These are phyloP conservation scores for Acrasis kona DNA, from an alignment of 78 protist species.

Conservation along the genomic window DNA sequence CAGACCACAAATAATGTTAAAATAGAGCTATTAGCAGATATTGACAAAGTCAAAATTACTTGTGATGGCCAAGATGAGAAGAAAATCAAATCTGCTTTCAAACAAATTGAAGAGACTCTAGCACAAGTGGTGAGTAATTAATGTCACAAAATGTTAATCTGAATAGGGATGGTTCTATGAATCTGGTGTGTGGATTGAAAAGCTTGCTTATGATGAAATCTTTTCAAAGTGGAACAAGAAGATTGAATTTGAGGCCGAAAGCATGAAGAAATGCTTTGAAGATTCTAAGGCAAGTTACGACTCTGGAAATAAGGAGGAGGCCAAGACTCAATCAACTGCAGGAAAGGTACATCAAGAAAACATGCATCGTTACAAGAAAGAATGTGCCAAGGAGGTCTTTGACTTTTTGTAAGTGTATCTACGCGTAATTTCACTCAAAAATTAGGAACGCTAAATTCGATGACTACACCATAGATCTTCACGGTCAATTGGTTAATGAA, in stretches of 20 bases:
- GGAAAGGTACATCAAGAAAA: background rate
- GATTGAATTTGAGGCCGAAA: background rate
- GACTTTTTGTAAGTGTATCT: no score
- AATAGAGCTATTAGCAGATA: background rate
- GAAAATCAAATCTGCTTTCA: no score
- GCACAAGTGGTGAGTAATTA: no score
- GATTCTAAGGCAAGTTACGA: background rate
- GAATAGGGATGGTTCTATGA: conserved; percentile 3
- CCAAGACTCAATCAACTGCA: background rate
- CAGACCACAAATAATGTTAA: background rate
- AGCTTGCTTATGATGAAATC: background rate
- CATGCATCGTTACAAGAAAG: background rate
- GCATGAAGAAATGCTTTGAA: background rate
- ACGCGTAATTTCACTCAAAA: no score
- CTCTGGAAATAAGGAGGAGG: background rate
- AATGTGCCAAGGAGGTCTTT: background rate
- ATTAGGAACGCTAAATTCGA: background rate
- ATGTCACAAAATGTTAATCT: no score
- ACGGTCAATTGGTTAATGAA: background rate
- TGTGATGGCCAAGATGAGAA: no score
- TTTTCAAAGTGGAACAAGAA: background rate
- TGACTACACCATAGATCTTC: background rate
- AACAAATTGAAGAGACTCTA: no score
- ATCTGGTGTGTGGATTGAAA: background rate
- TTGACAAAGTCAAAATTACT: background rate